Evolutionary conservation across 176 grass and related monocot genomes (phyloP).

Genomic region (Dendrocalamus sinicus): DNA sequence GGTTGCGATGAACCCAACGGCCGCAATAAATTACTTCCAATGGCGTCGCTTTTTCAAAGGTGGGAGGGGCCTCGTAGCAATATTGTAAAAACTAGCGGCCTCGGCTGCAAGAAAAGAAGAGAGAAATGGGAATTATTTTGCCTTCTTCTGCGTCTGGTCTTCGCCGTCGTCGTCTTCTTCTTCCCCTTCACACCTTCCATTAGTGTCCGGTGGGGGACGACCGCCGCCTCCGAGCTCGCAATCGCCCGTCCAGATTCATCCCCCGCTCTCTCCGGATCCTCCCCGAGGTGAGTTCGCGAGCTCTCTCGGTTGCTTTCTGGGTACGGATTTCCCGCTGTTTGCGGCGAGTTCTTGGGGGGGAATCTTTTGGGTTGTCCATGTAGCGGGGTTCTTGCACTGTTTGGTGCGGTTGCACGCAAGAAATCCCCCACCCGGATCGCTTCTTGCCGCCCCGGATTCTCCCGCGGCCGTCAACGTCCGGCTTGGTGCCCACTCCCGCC

Average conservation of each 20-base stretch:
- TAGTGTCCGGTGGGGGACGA: constrained; percentile 21
- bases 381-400: constrained; percentile 22
- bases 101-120: not conserved
- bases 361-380: constrained; percentile 35
- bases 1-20: not conserved
- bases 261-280: not conserved
- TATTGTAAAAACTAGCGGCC: constrained; percentile 32
- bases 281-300: constrained; percentile 28
- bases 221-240: not conserved
- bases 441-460: constrained; percentile 8
- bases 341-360: constrained; percentile 32
- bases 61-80: constrained; percentile 22
- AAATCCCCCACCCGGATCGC: constrained; percentile 27
- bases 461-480: constrained; percentile 31
- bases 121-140: not conserved
- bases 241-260: not conserved
- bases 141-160: constrained; percentile 22
- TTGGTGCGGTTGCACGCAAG: constrained; percentile 50
- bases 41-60: constrained; percentile 12
- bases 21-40: constrained; percentile 11
- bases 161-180: constrained; percentile 11
- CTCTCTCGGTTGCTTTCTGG: not conserved
- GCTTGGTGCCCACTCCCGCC: constrained; percentile 33
- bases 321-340: not conserved
- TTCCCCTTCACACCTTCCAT: constrained; percentile 41